Evolutionary conservation across 2,329 filamentous ascomycete species (phyloP).

Genomic region (Fusarium tanahbumbuense): DNA sequence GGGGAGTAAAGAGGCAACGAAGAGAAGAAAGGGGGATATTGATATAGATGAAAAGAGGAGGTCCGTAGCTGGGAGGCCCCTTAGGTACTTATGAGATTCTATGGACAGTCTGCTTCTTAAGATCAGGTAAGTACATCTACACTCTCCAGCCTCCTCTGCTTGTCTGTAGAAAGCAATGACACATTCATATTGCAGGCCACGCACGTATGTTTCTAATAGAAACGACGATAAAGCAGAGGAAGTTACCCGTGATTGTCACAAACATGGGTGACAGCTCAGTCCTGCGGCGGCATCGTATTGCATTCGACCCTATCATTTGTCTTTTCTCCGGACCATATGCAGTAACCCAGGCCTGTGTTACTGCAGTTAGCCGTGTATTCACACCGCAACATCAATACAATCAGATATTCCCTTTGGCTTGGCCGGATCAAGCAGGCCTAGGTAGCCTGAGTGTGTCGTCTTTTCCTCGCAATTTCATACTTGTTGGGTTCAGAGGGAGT

Average conservation of each 20-base stretch:
- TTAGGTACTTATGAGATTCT: accelerated
- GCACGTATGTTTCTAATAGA: not conserved
- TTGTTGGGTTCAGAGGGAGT: not conserved
- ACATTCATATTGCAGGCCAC: not conserved
- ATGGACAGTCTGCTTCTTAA: not conserved
- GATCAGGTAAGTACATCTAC: not conserved
- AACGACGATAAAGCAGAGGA: not conserved
- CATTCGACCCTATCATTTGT: not conserved
- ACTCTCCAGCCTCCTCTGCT: not conserved
- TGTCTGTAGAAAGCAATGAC: not conserved
- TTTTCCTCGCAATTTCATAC: not conserved
- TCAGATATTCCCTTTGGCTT: not conserved
- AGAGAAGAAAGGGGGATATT: not conserved
- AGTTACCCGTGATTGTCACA: not conserved
- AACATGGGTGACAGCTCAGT: not conserved
- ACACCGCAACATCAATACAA: not conserved
- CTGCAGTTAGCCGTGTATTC: not conserved
- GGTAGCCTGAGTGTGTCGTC: not conserved
- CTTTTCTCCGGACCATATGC: not conserved
- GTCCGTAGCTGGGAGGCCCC: not conserved
- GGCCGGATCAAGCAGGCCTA: not conserved
- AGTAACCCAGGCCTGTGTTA: not conserved
- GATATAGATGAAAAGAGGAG: not conserved
- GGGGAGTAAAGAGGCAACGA: not conserved
- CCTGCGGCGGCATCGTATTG: not conserved